These are phyloP conservation scores for Fusarium ambrosium DNA, from an alignment of 2,329 filamentous ascomycete species.

Conservation along the genomic window DNA sequence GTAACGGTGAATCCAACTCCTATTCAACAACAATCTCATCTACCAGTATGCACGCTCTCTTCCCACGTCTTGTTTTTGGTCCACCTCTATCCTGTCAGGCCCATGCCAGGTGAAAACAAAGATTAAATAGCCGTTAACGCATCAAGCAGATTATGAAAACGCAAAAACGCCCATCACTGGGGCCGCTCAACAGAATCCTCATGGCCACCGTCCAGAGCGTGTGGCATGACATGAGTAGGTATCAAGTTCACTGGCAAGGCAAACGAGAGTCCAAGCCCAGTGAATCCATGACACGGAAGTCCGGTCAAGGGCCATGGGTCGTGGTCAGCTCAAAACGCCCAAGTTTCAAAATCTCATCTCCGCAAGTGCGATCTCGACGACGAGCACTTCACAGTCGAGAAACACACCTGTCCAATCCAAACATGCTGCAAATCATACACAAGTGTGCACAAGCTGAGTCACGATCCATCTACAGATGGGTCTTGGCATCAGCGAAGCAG, in stretches of 20 bases:
- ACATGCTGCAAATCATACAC: constrained; percentile 21
- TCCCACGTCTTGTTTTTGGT: constrained; percentile 39
- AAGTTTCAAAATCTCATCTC: constrained; percentile 29
- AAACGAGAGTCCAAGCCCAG: constrained; percentile 5
- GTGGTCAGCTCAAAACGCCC: constrained; percentile 28
- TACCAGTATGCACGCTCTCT: constrained; percentile 35
- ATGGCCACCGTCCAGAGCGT: constrained; percentile 35
- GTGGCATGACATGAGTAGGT: constrained; percentile 34
- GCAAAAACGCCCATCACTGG: constrained; percentile 36
- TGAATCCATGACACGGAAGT: constrained; percentile 22
- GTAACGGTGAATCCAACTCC: constrained; percentile 17
- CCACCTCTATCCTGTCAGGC: constrained; percentile 39
- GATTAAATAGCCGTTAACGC: constrained; percentile 48
- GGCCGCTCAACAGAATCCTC: constrained; percentile 41
- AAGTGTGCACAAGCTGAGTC: constrained; percentile 30
- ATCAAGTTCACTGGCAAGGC: constrained; percentile 31
- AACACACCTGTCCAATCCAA: constrained; percentile 17
- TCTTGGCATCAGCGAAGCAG: constrained; percentile 55
- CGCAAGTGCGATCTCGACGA: constrained; percentile 39
- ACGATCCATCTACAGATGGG: constrained; percentile 46
- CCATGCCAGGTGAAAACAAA: constrained; percentile 35
- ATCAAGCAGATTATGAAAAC: constrained; percentile 44
- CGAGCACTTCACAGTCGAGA: constrained; percentile 39
- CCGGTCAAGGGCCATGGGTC: constrained; percentile 5
- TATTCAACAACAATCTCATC: constrained; percentile 33